These are phyloP conservation scores for Candida coquimbonensis DNA, from an alignment of 805 yeast species.

Conservation along the genomic window DNA sequence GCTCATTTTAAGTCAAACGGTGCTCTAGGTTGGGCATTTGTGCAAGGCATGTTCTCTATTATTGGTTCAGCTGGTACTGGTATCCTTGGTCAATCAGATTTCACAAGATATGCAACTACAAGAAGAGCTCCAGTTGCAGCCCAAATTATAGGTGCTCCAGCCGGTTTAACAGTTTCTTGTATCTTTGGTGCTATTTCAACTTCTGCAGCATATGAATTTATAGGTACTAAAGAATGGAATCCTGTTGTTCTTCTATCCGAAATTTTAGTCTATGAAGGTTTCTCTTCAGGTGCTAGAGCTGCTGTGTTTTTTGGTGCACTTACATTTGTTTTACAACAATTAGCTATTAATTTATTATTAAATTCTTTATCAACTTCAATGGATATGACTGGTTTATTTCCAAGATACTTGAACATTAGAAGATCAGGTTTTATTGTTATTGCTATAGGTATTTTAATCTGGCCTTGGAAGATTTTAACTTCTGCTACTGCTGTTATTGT, in stretches of 20 bases:
- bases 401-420: slow-evolving; percentile 28
- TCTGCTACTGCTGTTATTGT: slow-evolving; percentile 16
- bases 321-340: slow-evolving; percentile 24
- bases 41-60: slow-evolving; percentile 24
- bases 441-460: slow-evolving; percentile 30
- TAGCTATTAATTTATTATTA: slow-evolving; percentile 25
- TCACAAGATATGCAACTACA: slow-evolving; percentile 25
- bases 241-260: slow-evolving; percentile 21
- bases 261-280: slow-evolving; percentile 15
- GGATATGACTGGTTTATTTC: slow-evolving; percentile 30
- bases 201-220: slow-evolving; percentile 22
- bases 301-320: slow-evolving; percentile 26
- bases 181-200: slow-evolving; percentile 26
- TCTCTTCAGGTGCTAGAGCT: slow-evolving; percentile 23
- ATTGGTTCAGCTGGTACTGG: slow-evolving; percentile 24
- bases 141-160: slow-evolving; percentile 22
- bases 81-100: slow-evolving; percentile 28
- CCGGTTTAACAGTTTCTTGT: slow-evolving; percentile 25
- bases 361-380: slow-evolving; percentile 23
- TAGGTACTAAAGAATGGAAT: slow-evolving; percentile 25
- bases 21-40: slow-evolving; percentile 23
- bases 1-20: slow-evolving; percentile 2
- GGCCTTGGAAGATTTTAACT: slow-evolving; percentile 34
- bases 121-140: slow-evolving; percentile 20
- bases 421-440: slow-evolving; percentile 24